Evolutionary conservation across 129 eudicot genomes (phyloP), one percentile per base, ranked within the genome.

Genomic region (Flaveria bidentis): DNA sequence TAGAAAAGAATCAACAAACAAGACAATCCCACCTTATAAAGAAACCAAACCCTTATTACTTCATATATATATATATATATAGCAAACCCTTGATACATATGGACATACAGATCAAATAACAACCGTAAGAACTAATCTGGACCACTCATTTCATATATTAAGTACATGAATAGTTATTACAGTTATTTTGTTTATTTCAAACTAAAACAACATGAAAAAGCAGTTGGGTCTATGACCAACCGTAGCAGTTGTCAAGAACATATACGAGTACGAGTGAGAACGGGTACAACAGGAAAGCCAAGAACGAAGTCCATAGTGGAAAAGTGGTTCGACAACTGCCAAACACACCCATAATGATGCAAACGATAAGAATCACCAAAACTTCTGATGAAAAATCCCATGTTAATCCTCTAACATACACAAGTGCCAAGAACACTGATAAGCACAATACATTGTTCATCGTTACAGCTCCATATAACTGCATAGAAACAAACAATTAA

Each of bases 331-430:
- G 88, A 57, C 88, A 18, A 72, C 98, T 90, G 51, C 86, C 98
- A n/a, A 92, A 83, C 20, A 78, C 78, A 14, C 96, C 96, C 93
- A 90, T 85, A 57, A 92, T 84, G 23, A 88, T 18, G 82, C 98
- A 92, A 18, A 92, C 96, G 12, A 92, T 81, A 60, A 92, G 74
- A 65, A 90, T 90, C 52, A 92, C 86, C 82, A 92, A 71, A 51
- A 92, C 98, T 71, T 92, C 96, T 0, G 98, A 84, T 66, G 96
- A 88, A 84, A 92, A 90, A 76, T 92, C 89, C 98, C 98, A 92
- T 46, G 80, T 78, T 78, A 92, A 66, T 10, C 96, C 98, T 58
- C 98, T 82, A 41, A 67, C 73, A 11, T 92, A 90, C 18, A 90
- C 98, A 6, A 92, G 90, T 73, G 96, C 94, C 65, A 92, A 78